Evolutionary conservation across 2,329 filamentous ascomycete genomes (phyloP).

Genomic region (Ophiostoma fasciatum): DNA sequence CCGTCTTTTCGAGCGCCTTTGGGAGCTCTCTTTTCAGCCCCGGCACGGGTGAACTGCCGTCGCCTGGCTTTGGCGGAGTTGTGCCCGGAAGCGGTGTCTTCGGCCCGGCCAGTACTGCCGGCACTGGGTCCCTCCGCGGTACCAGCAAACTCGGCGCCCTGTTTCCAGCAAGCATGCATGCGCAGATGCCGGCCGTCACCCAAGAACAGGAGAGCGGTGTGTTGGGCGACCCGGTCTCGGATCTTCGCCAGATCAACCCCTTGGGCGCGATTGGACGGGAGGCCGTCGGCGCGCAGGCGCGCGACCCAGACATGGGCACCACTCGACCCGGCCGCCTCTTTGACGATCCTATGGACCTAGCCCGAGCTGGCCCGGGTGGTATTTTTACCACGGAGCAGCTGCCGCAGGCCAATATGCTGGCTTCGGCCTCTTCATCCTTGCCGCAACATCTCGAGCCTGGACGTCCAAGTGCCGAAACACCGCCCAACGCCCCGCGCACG

Average conservation of each 20-base stretch:
- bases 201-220: constrained; percentile 52
- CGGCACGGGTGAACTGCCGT: constrained; percentile 58
- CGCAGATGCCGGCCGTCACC: constrained; percentile 50
- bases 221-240: constrained; percentile 40
- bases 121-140: constrained; percentile 55
- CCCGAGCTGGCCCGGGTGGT: not conserved
- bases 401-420: constrained; percentile 16
- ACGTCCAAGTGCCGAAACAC: constrained; percentile 35
- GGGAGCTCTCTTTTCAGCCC: constrained; percentile 70
- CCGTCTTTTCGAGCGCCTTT: constrained; percentile 44
- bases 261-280: constrained; percentile 54
- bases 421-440: constrained; percentile 6
- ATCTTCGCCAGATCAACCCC: constrained; percentile 45
- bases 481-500: constrained; percentile 48
- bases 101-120: constrained; percentile 23
- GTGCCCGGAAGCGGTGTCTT: constrained; percentile 16
- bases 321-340: constrained; percentile 29
- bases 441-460: constrained; percentile 12
- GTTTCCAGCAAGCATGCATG: constrained; percentile 80
- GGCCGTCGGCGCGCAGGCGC: constrained; percentile 36
- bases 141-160: constrained; percentile 74
- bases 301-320: constrained; percentile 42
- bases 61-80: constrained; percentile 50
- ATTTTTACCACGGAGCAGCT: constrained; percentile 8
- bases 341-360: constrained; percentile 10